A percentile compares a stretch with the other conserved stretches of the same genome.
These are phyloP conservation scores for Scolecobasidium constrictum DNA, from an alignment of 2,329 filamentous ascomycete species.

Conservation along the genomic window DNA sequence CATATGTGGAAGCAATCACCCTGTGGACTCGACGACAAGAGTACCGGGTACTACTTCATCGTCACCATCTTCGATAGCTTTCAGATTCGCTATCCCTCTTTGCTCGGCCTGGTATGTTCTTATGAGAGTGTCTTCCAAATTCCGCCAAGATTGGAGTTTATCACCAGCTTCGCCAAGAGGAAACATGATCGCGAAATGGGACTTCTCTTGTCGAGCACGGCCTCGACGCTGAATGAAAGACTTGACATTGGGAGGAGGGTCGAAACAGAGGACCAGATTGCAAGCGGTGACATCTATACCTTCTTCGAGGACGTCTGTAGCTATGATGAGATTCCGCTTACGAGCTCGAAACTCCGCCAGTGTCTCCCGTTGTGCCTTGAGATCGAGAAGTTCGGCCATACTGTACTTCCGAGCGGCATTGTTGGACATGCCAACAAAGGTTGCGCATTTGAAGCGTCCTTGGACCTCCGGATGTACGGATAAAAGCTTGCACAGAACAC, in stretches of 20 bases:
- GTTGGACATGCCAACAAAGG: not conserved
- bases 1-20: too few species aligned
- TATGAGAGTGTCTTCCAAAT: constrained; percentile 64
- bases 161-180: constrained; percentile 24
- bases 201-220: constrained; percentile 46
- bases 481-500: constrained; percentile 28
- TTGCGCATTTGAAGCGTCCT: not conserved
- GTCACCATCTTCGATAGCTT: constrained; percentile 49
- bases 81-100: too few species aligned
- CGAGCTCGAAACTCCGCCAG: constrained; percentile 40
- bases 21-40: too few species aligned
- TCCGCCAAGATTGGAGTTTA: constrained; percentile 45
- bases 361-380: constrained; percentile 37
- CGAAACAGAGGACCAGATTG: constrained; percentile 54
- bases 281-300: constrained; percentile 53
- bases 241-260: constrained; percentile 49
- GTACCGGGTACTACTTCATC: too few species aligned
- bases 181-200: constrained; percentile 43
- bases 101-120: constrained; percentile 57
- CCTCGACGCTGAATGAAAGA: constrained; percentile 57
- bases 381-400: constrained; percentile 38
- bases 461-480: constrained; percentile 16
- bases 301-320: constrained; percentile 49
- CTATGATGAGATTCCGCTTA: constrained; percentile 45
- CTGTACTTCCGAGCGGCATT: constrained; percentile 10